Evolutionary conservation across 1,139 yeast species (phyloP).

Genomic region (Eremothecium coryli): DNA sequence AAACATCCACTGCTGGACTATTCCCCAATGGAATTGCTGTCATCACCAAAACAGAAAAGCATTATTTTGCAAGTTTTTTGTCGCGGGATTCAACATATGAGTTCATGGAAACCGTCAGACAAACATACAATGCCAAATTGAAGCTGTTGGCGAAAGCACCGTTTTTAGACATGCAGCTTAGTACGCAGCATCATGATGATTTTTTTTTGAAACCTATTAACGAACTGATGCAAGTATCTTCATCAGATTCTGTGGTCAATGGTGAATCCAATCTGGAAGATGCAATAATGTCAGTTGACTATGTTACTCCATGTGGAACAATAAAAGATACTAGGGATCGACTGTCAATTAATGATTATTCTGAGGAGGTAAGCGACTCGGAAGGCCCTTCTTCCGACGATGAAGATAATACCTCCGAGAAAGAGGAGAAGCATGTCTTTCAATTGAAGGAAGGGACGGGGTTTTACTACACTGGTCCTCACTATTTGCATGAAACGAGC

Average conservation of each 20-base stretch:
- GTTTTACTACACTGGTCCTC: slow-evolving; percentile 39
- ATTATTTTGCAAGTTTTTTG: slow-evolving; percentile 78
- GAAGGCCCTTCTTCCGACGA: slow-evolving; percentile 24
- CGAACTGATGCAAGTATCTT: slow-evolving; percentile 8
- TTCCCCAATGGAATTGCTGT: slow-evolving; percentile 84
- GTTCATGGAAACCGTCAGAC: slow-evolving; percentile 57
- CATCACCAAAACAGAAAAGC: slow-evolving; percentile 53
- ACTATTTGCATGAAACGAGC: slow-evolving; percentile 40
- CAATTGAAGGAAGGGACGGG: slow-evolving; percentile 31
- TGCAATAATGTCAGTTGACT: slow-evolving; percentile 36
- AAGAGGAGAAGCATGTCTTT: slow-evolving; percentile 21
- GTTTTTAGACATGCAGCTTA: not conserved
- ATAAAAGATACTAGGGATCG: slow-evolving; percentile 5
- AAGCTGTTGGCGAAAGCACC: not conserved
- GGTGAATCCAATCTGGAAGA: slow-evolving; percentile 23
- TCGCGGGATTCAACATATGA: slow-evolving; percentile 73
- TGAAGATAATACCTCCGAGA: slow-evolving; percentile 24
- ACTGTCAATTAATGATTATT: slow-evolving; percentile 16
- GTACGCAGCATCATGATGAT: not conserved
- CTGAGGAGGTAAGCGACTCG: slow-evolving; percentile 23
- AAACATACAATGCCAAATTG: slow-evolving; percentile 5
- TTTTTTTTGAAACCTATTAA: slow-evolving; percentile 3
- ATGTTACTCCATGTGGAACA: slow-evolving; percentile 22
- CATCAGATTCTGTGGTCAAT: slow-evolving; percentile 11
- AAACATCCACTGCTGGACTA: slow-evolving; percentile 74